These are phyloP conservation scores for Actinomucor elegans DNA, from an alignment of 371 early-diverging fungal species.

Conservation along the genomic window DNA sequence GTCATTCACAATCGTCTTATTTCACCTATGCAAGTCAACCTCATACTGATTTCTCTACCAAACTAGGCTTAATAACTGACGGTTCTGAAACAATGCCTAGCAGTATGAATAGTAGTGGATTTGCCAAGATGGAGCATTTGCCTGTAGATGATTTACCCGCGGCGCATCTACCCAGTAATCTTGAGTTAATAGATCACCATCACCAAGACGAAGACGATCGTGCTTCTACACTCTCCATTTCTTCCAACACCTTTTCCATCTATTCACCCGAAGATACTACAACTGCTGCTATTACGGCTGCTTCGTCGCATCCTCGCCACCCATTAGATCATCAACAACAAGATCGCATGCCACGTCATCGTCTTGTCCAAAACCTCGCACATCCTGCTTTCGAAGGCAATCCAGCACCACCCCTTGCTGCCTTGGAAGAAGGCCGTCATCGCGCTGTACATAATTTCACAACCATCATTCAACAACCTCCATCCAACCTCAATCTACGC, in stretches of 20 bases:
- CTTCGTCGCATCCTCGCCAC: no score
- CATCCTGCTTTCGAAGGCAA: no score
- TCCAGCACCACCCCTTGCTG: no score
- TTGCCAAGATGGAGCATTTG: slow-evolving; percentile 12
- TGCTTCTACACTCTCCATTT: slow-evolving; percentile 17
- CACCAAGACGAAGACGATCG: neutral
- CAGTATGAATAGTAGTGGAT: slow-evolving; percentile 23
- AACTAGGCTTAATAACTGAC: neutral
- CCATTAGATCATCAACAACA: no score
- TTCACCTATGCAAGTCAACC: slow-evolving; percentile 1
- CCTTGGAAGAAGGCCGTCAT: slow-evolving; percentile 15
- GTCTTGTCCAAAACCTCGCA: no score
- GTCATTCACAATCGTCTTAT: slow-evolving; percentile 37
- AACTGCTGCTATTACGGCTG: no score
- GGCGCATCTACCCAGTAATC: neutral
- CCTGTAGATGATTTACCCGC: neutral
- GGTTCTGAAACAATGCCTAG: slow-evolving; percentile 9
- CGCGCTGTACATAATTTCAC: slow-evolving; percentile 19
- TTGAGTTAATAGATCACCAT: neutral
- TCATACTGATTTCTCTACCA: neutral
- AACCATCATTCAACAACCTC: neutral
- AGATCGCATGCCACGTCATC: slow-evolving; percentile 3
- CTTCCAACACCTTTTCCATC: slow-evolving; percentile 21
- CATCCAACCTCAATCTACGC: slow-evolving; percentile 5
- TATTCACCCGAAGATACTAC: neutral